Base-by-base conservation (phyloP, 2,329 filamentous ascomycete genomes). In the Fusarium sp. region DNA sequence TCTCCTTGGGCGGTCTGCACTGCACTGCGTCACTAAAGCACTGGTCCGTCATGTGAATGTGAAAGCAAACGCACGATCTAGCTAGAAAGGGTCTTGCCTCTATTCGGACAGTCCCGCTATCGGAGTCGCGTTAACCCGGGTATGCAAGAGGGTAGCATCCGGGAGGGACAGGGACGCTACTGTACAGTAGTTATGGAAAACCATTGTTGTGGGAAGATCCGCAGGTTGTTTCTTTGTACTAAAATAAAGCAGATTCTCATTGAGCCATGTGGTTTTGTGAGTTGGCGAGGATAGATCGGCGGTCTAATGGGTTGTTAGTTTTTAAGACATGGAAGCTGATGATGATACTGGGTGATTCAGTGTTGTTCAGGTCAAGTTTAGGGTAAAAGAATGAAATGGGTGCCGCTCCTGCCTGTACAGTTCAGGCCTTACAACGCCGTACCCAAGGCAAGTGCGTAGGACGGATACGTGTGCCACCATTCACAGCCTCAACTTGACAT, bases 401-500 rank as follows among this genome's bases (percentile, higher is more conserved):
- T 28, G 25, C 14, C 31, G 23, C 34, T 16, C 31, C 31, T 51
- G 28, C 19, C 28, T 49, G 16, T 13, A 25, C 7, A 8, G 26
- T 52, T 28, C 31, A 42, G 49, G 13, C 37, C 49, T 19, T 21
- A 14, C 14, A 28, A 52, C 21, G 25, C 23, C 23, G 11, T 16
- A 21, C 18, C 23, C n/a, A 21, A 37, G 18, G 14, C 30, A 31
- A 18, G 58, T 48, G 34, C 19, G 44, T 54, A 52, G 19, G 41
- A 43, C 41, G 19, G 42, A 34, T 43, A 69, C 67, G 67, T 70
- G 67, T 70, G 55, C 58, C 48, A 43, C 58, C 41, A 68, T 52
- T 70, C 63, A 57, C 67, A 64, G 67, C 67, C 67, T 70, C 67
- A 70, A 62, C 28, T 55, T 53, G 37, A 26, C 49, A 63, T 63